Base-by-base conservation (phyloP, 371 early-diverging fungal genomes). In the Batkoa obscura region DNA sequence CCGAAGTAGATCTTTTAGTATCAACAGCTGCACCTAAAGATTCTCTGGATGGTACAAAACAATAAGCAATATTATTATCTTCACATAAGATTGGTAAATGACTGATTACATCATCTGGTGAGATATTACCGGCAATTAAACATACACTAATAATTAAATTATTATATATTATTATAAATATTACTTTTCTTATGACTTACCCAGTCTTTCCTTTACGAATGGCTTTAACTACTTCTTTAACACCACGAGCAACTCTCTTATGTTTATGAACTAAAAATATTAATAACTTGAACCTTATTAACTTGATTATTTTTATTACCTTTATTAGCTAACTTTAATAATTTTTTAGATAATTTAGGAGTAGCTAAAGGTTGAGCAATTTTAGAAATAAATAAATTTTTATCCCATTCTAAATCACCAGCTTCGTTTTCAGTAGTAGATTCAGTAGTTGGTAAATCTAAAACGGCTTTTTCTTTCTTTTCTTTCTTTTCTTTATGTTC, bases 71-170 rank as follows among this genome's bases (percentile, higher is more conserved):
- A 63, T 80, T 75, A 69, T 79, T 70, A 53, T 98, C 96, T 70
- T 99, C 98, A 78, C 98, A 98, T 42, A 99, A 71, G 42, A 94
- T 85, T 52, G 99, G 99, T 43, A 99, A 71, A 68, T 99, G 99
- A 45, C 93, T 84, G 59, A 98, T 85, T 47, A 98, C 89, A 71
- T 99, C 99, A 58, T 94, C 79, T 38, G 99, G 99, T 30, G 90
- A 87, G 60, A 94, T 88, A 69, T 96, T 92, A 53, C 92, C 98
- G 38, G 95, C 95, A 63, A 99, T 73, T 46, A 98, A 69, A 17
- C 96, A 88, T 57, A 98, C 63, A 30, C 83, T 76, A 59, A 59
- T 8, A 8, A 36, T 15, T 49, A 60, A 54, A 49, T 35, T 36
- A 15, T 23, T n/a, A 33, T 9, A 10, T 12, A 37, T 34, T 5